Evolutionary conservation across 176 grass and related monocot genomes (phyloP).

Genomic region (Carex myosuroides): DNA sequence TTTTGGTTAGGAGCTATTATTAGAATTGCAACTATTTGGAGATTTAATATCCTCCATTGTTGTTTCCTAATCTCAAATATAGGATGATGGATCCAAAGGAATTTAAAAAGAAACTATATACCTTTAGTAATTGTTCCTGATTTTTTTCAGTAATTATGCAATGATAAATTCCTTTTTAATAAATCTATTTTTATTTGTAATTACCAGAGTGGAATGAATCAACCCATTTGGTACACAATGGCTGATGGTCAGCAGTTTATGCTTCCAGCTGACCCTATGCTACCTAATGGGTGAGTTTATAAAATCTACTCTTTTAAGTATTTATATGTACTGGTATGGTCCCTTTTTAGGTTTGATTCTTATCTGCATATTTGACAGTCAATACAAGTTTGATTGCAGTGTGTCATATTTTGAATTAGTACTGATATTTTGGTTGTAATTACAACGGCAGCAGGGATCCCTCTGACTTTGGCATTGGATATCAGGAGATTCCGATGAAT

Average conservation of each 20-base stretch:
- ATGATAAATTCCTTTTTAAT: not conserved
- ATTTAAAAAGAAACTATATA: too few relatives aligned
- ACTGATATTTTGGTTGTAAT: not conserved
- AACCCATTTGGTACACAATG: not conserved
- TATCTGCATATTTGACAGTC: not conserved
- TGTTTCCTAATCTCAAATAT: not conserved
- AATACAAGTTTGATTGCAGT: not conserved
- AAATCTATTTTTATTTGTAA: not conserved
- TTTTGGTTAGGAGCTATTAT: not conserved
- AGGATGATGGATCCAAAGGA: too few relatives aligned
- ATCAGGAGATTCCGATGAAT: not conserved
- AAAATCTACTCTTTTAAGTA: not conserved
- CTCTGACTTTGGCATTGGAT: not conserved
- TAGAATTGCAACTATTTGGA: not conserved
- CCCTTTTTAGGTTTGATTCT: not conserved
- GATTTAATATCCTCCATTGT: not conserved
- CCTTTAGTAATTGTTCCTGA: not conserved
- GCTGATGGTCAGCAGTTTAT: not conserved
- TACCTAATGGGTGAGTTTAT: not conserved
- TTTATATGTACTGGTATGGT: not conserved
- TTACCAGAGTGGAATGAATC: not conserved
- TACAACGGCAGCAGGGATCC: not conserved
- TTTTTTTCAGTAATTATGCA: not conserved
- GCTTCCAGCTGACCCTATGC: not conserved
- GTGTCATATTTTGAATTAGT: not conserved